Evolutionary conservation across 2,329 filamentous ascomycete species (phyloP), one percentile per base, ranked within the genome.

Genomic region (Fusarium subtropicale): DNA sequence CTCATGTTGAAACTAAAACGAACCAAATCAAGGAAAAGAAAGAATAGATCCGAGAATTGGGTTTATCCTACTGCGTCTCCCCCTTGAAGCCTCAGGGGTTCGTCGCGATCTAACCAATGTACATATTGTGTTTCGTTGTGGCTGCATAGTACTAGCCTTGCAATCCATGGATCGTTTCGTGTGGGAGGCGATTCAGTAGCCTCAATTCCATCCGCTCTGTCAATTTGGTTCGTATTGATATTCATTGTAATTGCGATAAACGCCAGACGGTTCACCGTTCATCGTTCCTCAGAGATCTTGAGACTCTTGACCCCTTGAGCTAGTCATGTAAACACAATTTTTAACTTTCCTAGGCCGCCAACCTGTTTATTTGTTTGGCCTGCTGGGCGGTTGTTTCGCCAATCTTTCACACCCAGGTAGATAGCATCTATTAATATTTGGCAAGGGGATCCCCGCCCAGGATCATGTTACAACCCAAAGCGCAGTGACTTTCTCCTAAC

Each of bases 161-260:
- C 34, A 50, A 64, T 36, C 54, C 42, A 58, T 57, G 59, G 66
- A 63, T 59, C 47, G 65, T 71, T 71, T 74, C 63, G 60, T 69
- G 67, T 68, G 67, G 63, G 42, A 57, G 68, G 53, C 64, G 60
- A 71, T 60, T 54, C 50, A 47, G 33, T 54, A 71, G 68, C 68
- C 68, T 69, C 64, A 69, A 71, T 71, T 71, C 60, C 64, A 69
- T 47, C 51, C 38, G 26, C n/a, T 69, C 51, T 31, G 42, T 42
- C 36, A 22, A 28, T n/a, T 56, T 53, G 13, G 46, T 53, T 56
- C 46, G 22, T 33, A 24, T 56, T 53, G 34, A 30, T 28, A 28
- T 52, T 52, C 20, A 30, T 13, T 52, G 33, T 51, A 47, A 65
- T 65, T 52, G 42, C n/a, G 52, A 68, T 60, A 61, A 52, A 36